Evolutionary conservation across 345 rosid species (phyloP).

Genomic region (Leavenworthia alabamica): DNA sequence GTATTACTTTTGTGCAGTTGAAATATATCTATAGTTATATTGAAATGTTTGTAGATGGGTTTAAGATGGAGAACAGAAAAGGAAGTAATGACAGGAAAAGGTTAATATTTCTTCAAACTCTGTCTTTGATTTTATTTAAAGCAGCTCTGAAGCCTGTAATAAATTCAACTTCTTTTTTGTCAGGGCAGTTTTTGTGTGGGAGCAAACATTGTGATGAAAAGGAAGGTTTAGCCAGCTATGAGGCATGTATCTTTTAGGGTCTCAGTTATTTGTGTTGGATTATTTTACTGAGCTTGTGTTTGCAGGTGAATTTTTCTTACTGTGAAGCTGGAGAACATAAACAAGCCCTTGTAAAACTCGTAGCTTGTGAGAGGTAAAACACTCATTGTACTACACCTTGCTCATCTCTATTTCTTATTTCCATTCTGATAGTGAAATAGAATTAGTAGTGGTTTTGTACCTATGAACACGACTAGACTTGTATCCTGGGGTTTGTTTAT

Average conservation of each 20-base stretch:
- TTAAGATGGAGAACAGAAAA: conserved; percentile 97
- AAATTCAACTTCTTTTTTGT: conserved; percentile 29
- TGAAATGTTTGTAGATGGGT: conserved; percentile 56
- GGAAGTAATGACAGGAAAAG: conserved; percentile 94
- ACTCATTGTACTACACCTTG: conserved; percentile 3
- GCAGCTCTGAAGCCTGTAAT: background rate
- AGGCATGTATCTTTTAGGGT: conserved; percentile 51
- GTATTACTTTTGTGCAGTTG: background rate
- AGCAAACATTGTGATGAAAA: conserved; percentile 79
- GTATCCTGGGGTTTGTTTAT: background rate
- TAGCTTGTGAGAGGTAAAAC: conserved; percentile 64
- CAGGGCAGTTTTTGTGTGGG: conserved; percentile 98
- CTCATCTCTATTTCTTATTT: background rate
- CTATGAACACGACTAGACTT: background rate
- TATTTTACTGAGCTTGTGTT: conserved; percentile 1
- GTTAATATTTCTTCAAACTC: conserved; percentile 32
- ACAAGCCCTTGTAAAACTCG: conserved; percentile 93
- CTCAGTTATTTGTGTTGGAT: background rate
- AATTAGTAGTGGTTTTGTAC: background rate
- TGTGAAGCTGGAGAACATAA: conserved; percentile 88
- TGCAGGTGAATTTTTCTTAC: conserved; percentile 92
- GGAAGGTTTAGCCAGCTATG: conserved; percentile 75
- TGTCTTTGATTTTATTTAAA: background rate
- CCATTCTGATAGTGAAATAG: background rate
- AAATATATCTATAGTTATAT: too few relatives aligned